A percentile compares a stretch with the other conserved stretches of the same genome.
Conservation (phyloP, 345 rosid genomes). For the Populus davidiana region DNA sequence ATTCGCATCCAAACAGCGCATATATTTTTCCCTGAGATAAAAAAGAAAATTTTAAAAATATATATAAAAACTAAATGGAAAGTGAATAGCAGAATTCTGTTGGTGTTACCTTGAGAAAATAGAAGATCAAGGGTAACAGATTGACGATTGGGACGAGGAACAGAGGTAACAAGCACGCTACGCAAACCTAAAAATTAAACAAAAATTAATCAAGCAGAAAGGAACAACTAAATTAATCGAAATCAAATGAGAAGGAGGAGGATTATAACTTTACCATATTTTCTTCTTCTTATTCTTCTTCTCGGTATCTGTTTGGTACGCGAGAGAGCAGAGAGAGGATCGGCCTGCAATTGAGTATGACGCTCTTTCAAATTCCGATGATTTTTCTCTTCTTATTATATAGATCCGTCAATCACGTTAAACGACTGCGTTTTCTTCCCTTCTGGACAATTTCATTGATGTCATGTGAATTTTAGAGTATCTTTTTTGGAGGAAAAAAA, state of each 20-base stretch:
- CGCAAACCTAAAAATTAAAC: slow-evolving; percentile 54
- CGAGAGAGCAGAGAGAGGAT: too few relatives aligned
- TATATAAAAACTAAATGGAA: neutral
- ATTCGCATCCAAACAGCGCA: slow-evolving; percentile 84
- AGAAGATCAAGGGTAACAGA: slow-evolving; percentile 61
- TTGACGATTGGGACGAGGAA: slow-evolving; percentile 91
- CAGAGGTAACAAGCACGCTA: slow-evolving; percentile 82
- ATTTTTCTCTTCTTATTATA: too few relatives aligned
- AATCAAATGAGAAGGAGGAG: neutral
- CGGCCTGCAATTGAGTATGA: too few relatives aligned
- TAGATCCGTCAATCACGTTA: too few relatives aligned
- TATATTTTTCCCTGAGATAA: slow-evolving; percentile 61
- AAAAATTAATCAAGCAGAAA: neutral
- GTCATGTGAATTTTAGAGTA: too few relatives aligned
- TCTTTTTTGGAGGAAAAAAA: too few relatives aligned
- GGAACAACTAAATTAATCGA: neutral
- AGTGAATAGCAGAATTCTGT: neutral
- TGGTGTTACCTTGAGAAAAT: slow-evolving; percentile 57
- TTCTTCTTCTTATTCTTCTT: too few relatives aligned
- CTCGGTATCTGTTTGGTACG: too few relatives aligned
- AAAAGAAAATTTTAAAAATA: neutral
- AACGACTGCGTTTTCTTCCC: too few relatives aligned
- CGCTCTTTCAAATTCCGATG: too few relatives aligned
- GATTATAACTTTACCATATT: neutral
- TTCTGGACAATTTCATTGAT: too few relatives aligned